Evolutionary conservation across 495 filamentous ascomycete genomes (phyloP).

Genomic region (Hyphodiscus hymeniophilus): DNA sequence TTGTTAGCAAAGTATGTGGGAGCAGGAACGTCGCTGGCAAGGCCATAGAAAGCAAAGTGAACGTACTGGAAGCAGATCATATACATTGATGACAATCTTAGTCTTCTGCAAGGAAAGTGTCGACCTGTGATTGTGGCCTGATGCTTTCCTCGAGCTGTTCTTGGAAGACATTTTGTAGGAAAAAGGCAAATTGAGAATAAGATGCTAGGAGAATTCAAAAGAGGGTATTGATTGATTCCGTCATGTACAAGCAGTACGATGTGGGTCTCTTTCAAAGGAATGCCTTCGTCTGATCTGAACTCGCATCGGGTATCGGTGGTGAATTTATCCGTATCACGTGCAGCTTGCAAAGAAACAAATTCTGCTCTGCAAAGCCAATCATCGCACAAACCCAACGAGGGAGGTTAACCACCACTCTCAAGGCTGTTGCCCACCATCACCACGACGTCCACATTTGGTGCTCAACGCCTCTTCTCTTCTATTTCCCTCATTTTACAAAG

Average conservation of each 20-base stretch:
- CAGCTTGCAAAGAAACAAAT: no score
- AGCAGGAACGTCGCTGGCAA: not conserved
- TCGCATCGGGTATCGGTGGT: no score
- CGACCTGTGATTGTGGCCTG: conserved; percentile 35
- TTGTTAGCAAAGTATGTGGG: not conserved
- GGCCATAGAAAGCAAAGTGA: not conserved
- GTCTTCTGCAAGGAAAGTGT: conserved; percentile 57
- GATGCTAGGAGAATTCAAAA: no score
- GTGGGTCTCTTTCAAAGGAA: no score
- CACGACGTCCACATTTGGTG: conserved; percentile 37
- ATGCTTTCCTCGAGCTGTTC: conserved; percentile 29
- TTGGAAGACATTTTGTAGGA: conserved; percentile 31
- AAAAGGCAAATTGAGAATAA: no score
- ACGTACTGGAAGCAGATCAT: conserved; percentile 65
- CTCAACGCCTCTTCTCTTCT: conserved; percentile 44
- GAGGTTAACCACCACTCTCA: conserved; percentile 17
- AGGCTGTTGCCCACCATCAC: conserved; percentile 26
- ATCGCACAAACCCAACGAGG: conserved; percentile 17
- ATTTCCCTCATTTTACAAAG: conserved; percentile 34
- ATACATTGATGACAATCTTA: conserved; percentile 69
- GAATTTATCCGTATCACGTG: no score
- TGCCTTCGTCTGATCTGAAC: not conserved
- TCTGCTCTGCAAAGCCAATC: not conserved
- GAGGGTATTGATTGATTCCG: no score
- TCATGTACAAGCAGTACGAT: no score